Evolutionary conservation across 257 asterid species (phyloP), one percentile per base, ranked within the genome.

Genomic region (Buddleja alternifolia): DNA sequence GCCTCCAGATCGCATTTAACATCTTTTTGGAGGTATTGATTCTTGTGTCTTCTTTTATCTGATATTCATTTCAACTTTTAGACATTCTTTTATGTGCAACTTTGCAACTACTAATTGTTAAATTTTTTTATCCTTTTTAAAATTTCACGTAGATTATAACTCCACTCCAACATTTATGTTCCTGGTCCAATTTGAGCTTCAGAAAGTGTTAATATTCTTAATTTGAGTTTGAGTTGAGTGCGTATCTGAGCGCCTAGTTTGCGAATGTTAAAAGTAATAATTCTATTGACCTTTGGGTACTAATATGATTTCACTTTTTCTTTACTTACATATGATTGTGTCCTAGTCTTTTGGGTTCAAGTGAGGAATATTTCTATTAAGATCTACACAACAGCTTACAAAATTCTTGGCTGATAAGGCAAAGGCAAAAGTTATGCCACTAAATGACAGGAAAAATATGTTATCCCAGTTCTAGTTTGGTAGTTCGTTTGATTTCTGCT

Each of bases 21-120:
- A 19, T 66, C 80, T 50, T 65, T 44, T 12, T 42, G 52, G 63
- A 80, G 82, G 85, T 79, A 72, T 20, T 44, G 21, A 21, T 61
- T 45, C 24, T 52, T 64, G 37, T n/a, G 12, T 57, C 56, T 52
- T 63, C 44, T 55, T 57, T 57, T 54, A 53, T 67, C 46, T 60
- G 45, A 16, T 34, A 14, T 17, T 52, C 3, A 23, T 21, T 39
- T 24, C 19, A 32, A 53, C 29, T 9, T 59, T 41, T 46, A 34
- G 24, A 6, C 21, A 53, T 55, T 34, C 56, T 64, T 41, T 45
- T 37, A 19, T 23, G 51, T 41, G 65, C 34, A 56, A 59, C 39
- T 11, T 2, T 29, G 5, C 20, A 16, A 51, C 8, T 4, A 21
- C 25, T 39, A 40, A 17, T 46, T 47, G 10, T 50, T 44, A 29